Percentiles rank a stretch among this genome's conserved stretches.
phyloP scores from a whole-genome alignment of 257 asterid genomes.

The Solanum medicagineum region DNA sequence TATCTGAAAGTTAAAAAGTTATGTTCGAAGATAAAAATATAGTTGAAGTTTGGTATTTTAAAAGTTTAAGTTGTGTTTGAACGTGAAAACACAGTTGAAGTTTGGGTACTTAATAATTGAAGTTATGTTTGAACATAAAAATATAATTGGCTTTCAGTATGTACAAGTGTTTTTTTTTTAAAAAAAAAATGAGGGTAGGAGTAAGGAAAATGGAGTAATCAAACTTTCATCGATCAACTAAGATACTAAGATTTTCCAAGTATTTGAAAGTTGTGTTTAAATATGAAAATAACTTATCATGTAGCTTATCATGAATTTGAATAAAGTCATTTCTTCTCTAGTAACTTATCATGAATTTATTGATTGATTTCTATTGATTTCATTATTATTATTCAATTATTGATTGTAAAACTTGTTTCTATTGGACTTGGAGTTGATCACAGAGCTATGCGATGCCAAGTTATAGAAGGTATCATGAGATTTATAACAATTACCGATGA shows the following conservation, averaged over 20 bases:
- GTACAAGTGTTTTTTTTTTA: neutral
- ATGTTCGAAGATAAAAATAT: neutral
- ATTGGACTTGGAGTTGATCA: neutral
- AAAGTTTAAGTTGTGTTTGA: neutral
- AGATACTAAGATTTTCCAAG: no score
- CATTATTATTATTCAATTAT: no score
- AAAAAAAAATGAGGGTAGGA: no score
- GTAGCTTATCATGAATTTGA: neutral
- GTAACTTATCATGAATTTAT: neutral
- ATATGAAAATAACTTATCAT: neutral
- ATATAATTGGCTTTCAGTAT: neutral
- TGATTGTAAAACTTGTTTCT: neutral
- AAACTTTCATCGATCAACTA: no score
- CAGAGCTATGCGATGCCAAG: no score
- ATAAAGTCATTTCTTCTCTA: neutral
- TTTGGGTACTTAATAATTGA: neutral
- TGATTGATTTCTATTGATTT: neutral
- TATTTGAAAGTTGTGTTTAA: neutral
- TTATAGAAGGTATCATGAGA: neutral
- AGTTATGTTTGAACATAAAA: neutral
- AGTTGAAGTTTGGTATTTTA: neutral
- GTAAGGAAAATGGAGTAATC: no score
- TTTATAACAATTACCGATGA: neutral
- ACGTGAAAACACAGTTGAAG: neutral
- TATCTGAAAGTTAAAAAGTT: neutral